Evolutionary conservation across 768 basidiomycete species (phyloP), one percentile per base, ranked within the genome.

Genomic region (Myochromella boudieri): DNA sequence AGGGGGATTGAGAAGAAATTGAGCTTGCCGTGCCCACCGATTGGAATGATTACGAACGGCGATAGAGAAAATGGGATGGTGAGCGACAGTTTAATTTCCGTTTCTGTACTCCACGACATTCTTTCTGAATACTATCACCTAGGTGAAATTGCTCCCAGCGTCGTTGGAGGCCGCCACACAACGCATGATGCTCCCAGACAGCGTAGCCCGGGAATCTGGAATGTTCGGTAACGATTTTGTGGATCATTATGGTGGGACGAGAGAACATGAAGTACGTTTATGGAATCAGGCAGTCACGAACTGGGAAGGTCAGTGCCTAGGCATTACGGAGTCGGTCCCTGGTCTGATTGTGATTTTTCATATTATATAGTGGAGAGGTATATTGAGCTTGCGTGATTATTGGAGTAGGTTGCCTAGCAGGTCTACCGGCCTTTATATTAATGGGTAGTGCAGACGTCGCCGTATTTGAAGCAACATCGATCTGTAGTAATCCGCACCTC

Each of bases 231-330:
- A 93, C 59, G 84, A 82, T 18, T 97, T 97, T 59, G 91, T 98
- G 1, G 91, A 98, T 12, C 97, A 99, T 62, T 95, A 81, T 58
- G 92, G 89, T 2, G 95, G 93, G 6, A 98, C 97, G n/a, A 81
- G 95, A 57, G 80, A 91, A 63, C 88, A 97, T 62, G 94, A 95
- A 62, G 83, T 95, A 46, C 82, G 75, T 43, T 58, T 88, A 20
- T 95, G 90, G 86, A 87, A 92, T 55, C 80, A 84, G 57, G 91
- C 92, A 2, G 92, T 95, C 29, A 97, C 95, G 9, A 86, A 80
- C 62, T 97, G 91, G 94, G 95, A 95, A 80, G 81, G 93, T 91
- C 57, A 56, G 82, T 56, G n/a, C 15, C 36, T 29, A n/a, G 17
- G 28, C 33, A 21, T 20, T 12, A 7, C 31, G 15, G 27, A 39